phyloP scores from a whole-genome alignment of 2,329 filamentous ascomycete species.

The Trichoderma sp. region DNA sequence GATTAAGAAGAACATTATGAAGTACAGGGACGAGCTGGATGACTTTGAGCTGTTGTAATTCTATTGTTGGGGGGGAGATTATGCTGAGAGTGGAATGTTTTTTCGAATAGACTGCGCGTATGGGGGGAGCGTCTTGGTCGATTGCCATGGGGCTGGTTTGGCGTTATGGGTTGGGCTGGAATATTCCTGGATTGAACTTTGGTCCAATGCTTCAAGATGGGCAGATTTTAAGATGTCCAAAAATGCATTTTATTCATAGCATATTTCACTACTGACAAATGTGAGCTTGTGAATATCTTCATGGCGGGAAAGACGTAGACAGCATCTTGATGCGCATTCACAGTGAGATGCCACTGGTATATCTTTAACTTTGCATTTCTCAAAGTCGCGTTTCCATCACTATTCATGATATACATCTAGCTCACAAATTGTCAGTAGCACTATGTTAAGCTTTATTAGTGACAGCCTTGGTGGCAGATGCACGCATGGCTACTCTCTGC shows the following conservation, averaged over 20 bases:
- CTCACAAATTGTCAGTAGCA: background rate
- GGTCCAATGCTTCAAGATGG: background rate
- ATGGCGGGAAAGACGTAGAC: background rate
- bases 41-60: constrained; percentile 84
- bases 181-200: background rate
- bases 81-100: background rate
- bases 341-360: no score
- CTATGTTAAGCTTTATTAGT: background rate
- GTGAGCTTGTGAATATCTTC: background rate
- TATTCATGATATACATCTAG: background rate
- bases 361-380: no score
- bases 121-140: background rate
- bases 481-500: background rate
- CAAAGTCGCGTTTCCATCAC: background rate
- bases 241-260: background rate
- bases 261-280: background rate
- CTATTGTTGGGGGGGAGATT: background rate
- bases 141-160: constrained; percentile 3
- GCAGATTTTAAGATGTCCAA: background rate
- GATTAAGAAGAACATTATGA: constrained; percentile 95
- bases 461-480: background rate
- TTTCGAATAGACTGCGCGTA: background rate
- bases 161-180: constrained; percentile 8
- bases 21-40: constrained; percentile 91
- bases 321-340: background rate